phyloP scores from a whole-genome alignment of 129 eudicot genomes.

The Flaveria brownii region DNA sequence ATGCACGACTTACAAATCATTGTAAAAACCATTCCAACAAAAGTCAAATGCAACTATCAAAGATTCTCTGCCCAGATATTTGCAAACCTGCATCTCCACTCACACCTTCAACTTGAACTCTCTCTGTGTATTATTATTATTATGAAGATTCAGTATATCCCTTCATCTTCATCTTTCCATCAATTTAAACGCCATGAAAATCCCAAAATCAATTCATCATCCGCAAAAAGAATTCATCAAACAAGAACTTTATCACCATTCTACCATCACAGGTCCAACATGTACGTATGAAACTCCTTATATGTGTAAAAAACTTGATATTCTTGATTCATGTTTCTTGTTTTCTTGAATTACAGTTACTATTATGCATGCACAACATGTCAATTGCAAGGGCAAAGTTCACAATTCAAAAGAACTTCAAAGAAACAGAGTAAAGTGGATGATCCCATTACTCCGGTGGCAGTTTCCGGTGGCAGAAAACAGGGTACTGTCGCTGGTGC shows the following conservation, averaged over 20 bases:
- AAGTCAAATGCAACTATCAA: background rate
- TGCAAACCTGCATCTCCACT: conserved; percentile 35
- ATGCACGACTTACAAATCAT: background rate
- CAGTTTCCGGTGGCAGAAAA: conserved; percentile 31
- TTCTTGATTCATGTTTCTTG: conserved; percentile 21
- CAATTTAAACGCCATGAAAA: conserved; percentile 18
- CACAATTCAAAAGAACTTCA: conserved; percentile 25
- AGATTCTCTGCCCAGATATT: conserved; percentile 36
- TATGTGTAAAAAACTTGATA: no score
- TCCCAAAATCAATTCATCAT: conserved; percentile 22
- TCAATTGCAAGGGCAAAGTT: conserved; percentile 31
- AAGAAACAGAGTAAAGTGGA: conserved; percentile 42
- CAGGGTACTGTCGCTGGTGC: conserved; percentile 78
- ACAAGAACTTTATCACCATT: conserved; percentile 20
- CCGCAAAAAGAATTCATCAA: conserved; percentile 27
- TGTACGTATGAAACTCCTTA: conserved; percentile 34
- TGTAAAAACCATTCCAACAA: background rate
- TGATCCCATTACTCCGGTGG: conserved; percentile 25
- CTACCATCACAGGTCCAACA: conserved; percentile 40
- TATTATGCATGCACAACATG: conserved; percentile 30
- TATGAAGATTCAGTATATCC: conserved; percentile 48
- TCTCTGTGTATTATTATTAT: background rate
- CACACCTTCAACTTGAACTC: background rate
- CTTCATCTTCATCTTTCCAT: conserved; percentile 32
- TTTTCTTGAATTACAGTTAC: conserved; percentile 25